phyloP scores from a whole-genome alignment of 192 early-diverging fungal species.

The Coemansia sp. region DNA sequence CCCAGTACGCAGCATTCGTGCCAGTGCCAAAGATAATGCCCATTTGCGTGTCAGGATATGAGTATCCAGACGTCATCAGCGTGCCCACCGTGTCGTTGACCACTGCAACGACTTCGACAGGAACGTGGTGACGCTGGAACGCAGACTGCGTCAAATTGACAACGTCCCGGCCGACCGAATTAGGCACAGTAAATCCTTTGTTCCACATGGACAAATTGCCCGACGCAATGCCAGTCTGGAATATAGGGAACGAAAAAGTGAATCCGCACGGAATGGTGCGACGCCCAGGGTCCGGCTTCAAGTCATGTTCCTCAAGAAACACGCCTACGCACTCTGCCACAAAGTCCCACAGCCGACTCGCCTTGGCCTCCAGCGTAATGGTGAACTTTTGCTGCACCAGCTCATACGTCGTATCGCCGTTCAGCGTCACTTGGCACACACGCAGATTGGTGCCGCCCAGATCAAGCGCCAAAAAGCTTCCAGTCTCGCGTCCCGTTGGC shows the following conservation, averaged over 20 bases:
- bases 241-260: conserved; percentile 95
- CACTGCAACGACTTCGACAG: conserved; percentile 78
- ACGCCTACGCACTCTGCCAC: conserved; percentile 56
- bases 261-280: conserved; percentile 67
- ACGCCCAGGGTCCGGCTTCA: conserved; percentile 27
- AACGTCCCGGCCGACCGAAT: conserved; percentile 78
- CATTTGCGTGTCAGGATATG: conserved; percentile 70
- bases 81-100: conserved; percentile 97
- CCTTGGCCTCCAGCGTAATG: conserved; percentile 75
- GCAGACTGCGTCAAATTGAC: conserved; percentile 80
- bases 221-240: conserved; percentile 76
- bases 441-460: conserved; percentile 95
- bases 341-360: conserved; percentile 59
- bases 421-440: conserved; percentile 75
- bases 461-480: conserved; percentile 87
- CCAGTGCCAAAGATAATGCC: conserved; percentile 94
- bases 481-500: conserved; percentile 82
- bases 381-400: conserved; percentile 71
- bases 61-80: conserved; percentile 84
- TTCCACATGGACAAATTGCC: conserved; percentile 69
- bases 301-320: conserved; percentile 47
- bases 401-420: conserved; percentile 66
- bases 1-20: conserved; percentile 92
- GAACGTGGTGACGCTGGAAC: conserved; percentile 63
- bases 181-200: conserved; percentile 80